phyloP scores from a whole-genome alignment of 2,329 filamentous ascomycete species.

The Pestalotiopsis sp. region DNA sequence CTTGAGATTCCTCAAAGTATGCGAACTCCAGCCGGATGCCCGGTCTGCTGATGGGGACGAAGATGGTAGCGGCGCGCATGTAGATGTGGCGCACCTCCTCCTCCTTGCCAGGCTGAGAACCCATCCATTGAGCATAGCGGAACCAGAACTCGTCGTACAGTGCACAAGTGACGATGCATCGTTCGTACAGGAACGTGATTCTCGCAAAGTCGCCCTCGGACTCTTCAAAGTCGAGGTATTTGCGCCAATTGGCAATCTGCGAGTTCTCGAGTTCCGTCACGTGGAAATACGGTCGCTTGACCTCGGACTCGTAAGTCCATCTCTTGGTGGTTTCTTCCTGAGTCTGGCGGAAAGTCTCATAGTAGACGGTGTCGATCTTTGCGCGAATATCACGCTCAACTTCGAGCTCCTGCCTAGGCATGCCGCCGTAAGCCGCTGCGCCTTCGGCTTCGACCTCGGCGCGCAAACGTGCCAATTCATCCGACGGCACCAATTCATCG shows the following conservation, averaged over 20 bases:
- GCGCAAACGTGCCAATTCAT: constrained; percentile 69
- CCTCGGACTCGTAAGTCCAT: constrained; percentile 92
- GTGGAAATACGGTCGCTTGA: constrained; percentile 96
- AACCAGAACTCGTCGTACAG: constrained; percentile 99
- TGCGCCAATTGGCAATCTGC: constrained; percentile 89
- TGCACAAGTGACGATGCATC: constrained; percentile 88
- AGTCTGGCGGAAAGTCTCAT: constrained; percentile 78
- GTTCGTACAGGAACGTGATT: constrained; percentile 85
- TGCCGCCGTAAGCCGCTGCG: constrained; percentile 47
- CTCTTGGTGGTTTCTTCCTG: constrained; percentile 89
- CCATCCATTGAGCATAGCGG: constrained; percentile 96
- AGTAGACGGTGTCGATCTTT: constrained; percentile 79
- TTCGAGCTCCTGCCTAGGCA: constrained; percentile 71
- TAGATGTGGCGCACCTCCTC: constrained; percentile 94
- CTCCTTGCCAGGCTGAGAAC: constrained; percentile 75
- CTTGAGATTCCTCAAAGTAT: constrained; percentile 88
- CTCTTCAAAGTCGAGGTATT: constrained; percentile 97
- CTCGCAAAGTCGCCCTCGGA: constrained; percentile 75
- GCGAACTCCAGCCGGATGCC: constrained; percentile 88
- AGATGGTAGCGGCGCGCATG: constrained; percentile 81
- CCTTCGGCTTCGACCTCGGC: constrained; percentile 72
- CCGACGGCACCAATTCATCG: constrained; percentile 69
- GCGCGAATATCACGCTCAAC: constrained; percentile 80
- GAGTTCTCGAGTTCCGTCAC: constrained; percentile 87
- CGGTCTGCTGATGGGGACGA: constrained; percentile 83